These are phyloP conservation scores for Calonectria pseudoreteaudii DNA, from an alignment of 2,329 filamentous ascomycete species.

Conservation along the genomic window DNA sequence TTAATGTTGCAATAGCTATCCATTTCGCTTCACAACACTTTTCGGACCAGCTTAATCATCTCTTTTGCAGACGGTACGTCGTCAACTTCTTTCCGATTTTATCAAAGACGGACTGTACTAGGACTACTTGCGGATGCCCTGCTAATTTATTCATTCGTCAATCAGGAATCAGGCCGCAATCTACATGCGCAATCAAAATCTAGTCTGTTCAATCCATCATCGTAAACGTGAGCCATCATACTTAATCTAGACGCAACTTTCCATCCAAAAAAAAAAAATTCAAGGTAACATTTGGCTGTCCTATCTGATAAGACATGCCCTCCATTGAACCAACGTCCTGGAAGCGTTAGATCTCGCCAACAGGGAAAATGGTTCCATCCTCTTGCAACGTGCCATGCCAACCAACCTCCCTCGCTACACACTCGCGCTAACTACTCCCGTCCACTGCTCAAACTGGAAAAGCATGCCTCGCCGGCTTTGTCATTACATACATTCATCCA, in stretches of 20 bases:
- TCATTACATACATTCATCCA: background rate
- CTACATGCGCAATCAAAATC: background rate
- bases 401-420: slow-evolving; percentile 1
- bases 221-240: background rate
- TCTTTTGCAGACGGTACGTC: background rate
- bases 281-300: background rate
- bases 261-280: background rate
- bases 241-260: background rate
- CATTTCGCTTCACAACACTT: background rate
- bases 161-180: background rate
- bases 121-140: too few species aligned
- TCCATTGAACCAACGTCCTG: background rate
- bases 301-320: background rate
- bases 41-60: too few species aligned
- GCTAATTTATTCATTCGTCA: background rate
- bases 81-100: background rate
- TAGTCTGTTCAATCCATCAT: background rate
- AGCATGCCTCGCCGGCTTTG: background rate
- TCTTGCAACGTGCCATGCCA: slow-evolving; percentile 2
- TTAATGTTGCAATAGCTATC: background rate
- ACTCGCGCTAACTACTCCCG: background rate
- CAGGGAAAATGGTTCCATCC: background rate
- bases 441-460: background rate
- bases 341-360: background rate
- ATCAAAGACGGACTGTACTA: too few species aligned